phyloP scores from a whole-genome alignment of 139 green algal species.

The Haematococcus sp. region DNA sequence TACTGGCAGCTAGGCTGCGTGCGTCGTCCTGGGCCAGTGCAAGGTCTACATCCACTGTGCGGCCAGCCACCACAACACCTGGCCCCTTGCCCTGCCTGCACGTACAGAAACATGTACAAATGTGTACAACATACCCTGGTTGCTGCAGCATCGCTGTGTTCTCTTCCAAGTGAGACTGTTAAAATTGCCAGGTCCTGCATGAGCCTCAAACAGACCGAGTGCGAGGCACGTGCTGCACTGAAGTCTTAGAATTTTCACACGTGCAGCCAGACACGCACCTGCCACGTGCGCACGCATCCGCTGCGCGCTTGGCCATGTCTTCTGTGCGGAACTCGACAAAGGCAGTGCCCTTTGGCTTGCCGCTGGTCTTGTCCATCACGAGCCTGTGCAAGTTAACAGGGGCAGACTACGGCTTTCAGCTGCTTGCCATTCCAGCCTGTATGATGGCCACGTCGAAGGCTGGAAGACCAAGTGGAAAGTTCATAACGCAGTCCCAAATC shows the following conservation, averaged over 20 bases:
- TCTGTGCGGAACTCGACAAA: constrained; percentile 80
- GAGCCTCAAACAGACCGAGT: too few species aligned
- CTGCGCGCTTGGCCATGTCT: constrained; percentile 49
- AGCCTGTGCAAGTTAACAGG: constrained; percentile 53
- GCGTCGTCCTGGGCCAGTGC: constrained; percentile 58
- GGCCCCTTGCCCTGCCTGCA: constrained; percentile 48
- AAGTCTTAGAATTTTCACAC: background rate
- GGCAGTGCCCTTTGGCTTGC: constrained; percentile 82
- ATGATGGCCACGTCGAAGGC: too few species aligned
- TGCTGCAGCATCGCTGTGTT: too few species aligned
- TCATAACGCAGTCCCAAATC: too few species aligned
- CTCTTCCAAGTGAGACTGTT: too few species aligned
- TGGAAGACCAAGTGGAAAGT: too few species aligned
- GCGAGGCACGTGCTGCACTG: background rate
- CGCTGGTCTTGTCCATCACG: constrained; percentile 75
- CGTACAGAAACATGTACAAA: background rate
- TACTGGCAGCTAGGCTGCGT: background rate
- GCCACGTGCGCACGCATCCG: constrained; percentile 55
- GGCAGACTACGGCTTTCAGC: background rate
- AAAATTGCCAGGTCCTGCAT: too few species aligned
- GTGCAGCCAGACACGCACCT: constrained; percentile 28
- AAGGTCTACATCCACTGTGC: constrained; percentile 64
- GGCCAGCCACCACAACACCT: constrained; percentile 64
- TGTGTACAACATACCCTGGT: too few species aligned
- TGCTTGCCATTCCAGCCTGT: too few species aligned